Evolutionary conservation across 345 rosid species (phyloP), one percentile per base, ranked within the genome.

Genomic region (Viola odorata): DNA sequence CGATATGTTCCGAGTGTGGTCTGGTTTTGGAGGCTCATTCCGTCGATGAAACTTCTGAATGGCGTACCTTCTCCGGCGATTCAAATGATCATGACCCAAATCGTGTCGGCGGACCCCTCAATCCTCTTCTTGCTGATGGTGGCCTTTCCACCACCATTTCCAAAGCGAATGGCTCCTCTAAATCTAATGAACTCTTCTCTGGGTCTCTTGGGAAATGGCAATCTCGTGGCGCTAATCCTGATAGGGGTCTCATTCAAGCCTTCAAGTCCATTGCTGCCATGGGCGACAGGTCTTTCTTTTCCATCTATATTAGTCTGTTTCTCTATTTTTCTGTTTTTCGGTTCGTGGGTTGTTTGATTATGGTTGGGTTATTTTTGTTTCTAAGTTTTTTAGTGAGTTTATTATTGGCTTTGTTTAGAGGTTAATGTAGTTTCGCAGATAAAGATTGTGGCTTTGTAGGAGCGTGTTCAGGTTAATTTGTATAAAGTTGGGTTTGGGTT

Each of bases 1-100:
- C 75, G 10, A 67, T 81, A 55, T 84, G 86, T 64, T 79, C 84
- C 0, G 80, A 77, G 65, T 81, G 82, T 55, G 81, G 82, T 8
- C 75, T 84, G 0, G 71, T 84, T 23, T 65, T 81, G 50, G 84
- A 79, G 68, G 63, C 76, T 5, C 72, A 73, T 70, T 69, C 64
- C 57, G 63, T 79, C 41, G 85, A 84, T 54, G 79, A 77, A 62
- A 75, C 73, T 41, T 73, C 80, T 16, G 84, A 81, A 69, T 79
- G 82, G 84, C 73, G 85, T 5, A 79, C 68, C 55, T 79, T 81
- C 61, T 64, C 78, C 37, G 72, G 69, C 65, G 77, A 70, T 37
- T 73, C 75, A 39, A 54, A 60, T n/a, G 73, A 60, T 60, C 71
- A 70, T 55, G 81, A 81, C 69, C 85, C 79, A 50, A 56, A 55